Conservation (phyloP, 2,329 filamentous ascomycete genomes). For the Fusarium albosuccineum region DNA sequence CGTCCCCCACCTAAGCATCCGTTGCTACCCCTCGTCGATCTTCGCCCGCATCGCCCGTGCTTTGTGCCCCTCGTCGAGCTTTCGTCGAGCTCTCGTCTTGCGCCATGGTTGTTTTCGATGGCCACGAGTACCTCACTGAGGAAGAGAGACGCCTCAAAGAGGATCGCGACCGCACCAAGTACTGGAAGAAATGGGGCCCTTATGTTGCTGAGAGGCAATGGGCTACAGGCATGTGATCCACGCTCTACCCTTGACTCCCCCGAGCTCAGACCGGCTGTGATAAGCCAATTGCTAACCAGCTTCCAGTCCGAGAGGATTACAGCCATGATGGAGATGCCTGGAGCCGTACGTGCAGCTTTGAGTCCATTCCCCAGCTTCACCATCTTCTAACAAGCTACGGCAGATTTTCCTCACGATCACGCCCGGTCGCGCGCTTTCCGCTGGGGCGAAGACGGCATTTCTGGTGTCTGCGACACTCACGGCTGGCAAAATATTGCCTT, state of each 20-base stretch:
- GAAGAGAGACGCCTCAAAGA: slow-evolving; percentile 92
- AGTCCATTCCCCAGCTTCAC: slow-evolving; percentile 1
- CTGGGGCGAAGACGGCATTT: slow-evolving; percentile 98
- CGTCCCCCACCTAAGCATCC: slow-evolving; percentile 32
- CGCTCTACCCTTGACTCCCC: slow-evolving; percentile 9
- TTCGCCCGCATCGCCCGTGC: slow-evolving; percentile 37
- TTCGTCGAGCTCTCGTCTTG: slow-evolving; percentile 10
- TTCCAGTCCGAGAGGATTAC: slow-evolving; percentile 87
- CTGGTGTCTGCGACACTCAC: slow-evolving; percentile 92
- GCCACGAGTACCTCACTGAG: slow-evolving; percentile 86
- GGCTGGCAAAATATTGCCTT: slow-evolving; percentile 93
- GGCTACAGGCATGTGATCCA: slow-evolving; percentile 79
- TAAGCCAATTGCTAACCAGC: slow-evolving; percentile 43
- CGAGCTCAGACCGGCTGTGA: slow-evolving; percentile 10
- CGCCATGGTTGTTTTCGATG: slow-evolving; percentile 88
- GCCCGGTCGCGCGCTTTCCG: slow-evolving; percentile 89
- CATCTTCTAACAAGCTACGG: slow-evolving; percentile 34
- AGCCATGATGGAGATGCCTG: slow-evolving; percentile 90
- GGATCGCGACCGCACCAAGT: slow-evolving; percentile 84
- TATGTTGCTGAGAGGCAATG: slow-evolving; percentile 96
- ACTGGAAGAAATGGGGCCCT: slow-evolving; percentile 99
- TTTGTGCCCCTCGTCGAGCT: slow-evolving; percentile 33
- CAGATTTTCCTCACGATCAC: slow-evolving; percentile 95
- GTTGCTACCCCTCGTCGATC: slow-evolving; percentile 42
- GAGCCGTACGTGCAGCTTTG: slow-evolving; percentile 77